Evolutionary conservation across 2,329 filamentous ascomycete species (phyloP).

Genomic region (Verticillium isaacii): DNA sequence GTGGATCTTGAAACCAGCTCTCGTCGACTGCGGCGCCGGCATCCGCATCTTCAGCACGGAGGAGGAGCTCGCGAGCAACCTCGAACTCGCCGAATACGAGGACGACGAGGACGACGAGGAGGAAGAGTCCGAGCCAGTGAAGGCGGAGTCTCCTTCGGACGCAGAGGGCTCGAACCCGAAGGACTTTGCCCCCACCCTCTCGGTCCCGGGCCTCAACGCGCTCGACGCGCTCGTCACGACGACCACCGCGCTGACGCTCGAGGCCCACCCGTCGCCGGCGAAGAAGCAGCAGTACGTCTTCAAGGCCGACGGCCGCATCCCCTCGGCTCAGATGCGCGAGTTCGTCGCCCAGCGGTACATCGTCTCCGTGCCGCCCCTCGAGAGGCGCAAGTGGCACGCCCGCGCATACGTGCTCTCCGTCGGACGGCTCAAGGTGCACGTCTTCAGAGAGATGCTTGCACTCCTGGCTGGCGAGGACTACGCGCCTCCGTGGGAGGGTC

Average conservation of each 20-base stretch:
- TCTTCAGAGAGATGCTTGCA: constrained; percentile 29
- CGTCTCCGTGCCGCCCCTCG: constrained; percentile 22
- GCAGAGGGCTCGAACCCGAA: constrained; percentile 3
- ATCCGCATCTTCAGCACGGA: constrained; percentile 33
- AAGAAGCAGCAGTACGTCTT: constrained; percentile 18
- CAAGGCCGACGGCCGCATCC: constrained; percentile 26
- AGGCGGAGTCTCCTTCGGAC: neutral
- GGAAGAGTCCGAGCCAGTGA: constrained; percentile 4
- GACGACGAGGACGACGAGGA: constrained; percentile 21
- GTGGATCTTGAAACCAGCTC: constrained; percentile 34
- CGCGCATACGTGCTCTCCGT: constrained; percentile 29
- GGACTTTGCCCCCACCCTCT: constrained; percentile 16
- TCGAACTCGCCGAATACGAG: constrained; percentile 28
- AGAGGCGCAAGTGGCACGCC: constrained; percentile 30
- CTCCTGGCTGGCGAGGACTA: constrained; percentile 29
- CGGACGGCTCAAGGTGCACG: constrained; percentile 30
- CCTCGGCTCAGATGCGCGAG: constrained; percentile 29
- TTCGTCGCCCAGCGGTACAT: constrained; percentile 34
- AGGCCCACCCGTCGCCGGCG: neutral
- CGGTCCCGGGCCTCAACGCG: constrained; percentile 19
- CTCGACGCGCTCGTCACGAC: constrained; percentile 26
- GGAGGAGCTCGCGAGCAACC: constrained; percentile 26
- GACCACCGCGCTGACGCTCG: constrained; percentile 15
- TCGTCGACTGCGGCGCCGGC: constrained; percentile 32
- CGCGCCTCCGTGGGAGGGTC: constrained; percentile 29